Evolutionary conservation across 345 rosid species (phyloP), one percentile per base, ranked within the genome.

Genomic region (Arabis hirsuta): DNA sequence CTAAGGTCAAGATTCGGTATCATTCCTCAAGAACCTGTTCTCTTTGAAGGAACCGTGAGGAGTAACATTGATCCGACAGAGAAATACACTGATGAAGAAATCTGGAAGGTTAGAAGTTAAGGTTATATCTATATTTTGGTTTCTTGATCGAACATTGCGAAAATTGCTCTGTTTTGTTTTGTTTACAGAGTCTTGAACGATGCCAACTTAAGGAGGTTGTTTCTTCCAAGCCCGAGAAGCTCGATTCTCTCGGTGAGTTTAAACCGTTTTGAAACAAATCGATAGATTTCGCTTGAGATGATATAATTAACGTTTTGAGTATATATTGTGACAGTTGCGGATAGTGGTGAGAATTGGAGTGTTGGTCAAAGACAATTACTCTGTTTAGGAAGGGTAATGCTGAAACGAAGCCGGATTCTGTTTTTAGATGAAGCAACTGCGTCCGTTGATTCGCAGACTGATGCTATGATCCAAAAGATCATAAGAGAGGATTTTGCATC

Each of bases 21-120:
- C 83, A 91, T 95, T 79, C 97, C 97, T 62, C 99, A 95, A 79
- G 99, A 95, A 27, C 99, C 97, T 53, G 96, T 95, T 54, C 91
- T 95, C 41, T 95, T 95, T 24, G 99, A 95, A 83, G 97, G 99
- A 62, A 91, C 99, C 0, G 96, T 95, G 6, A 85, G 99, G 73
- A 95, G 93, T 82, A 91, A 95, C 76, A 75, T 95, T 43, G 99
- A 95, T 78, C 99, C 99, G 1, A 62, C 84, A 29, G 96, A 91
- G 65, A 85, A 82, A 75, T 82, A 85, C 70, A 62, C 93, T 22
- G 99, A 95, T 46, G 96, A 91, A 16, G 91, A 95, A 69, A 89
- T 95, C 48, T 95, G 99, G 99, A 84, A 90, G 91, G 99, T 88
- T 57, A 76, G 52, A 29, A 9, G 9, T 8, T 60, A n/a, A 24